A percentile compares a stretch with the other conserved stretches of the same genome.
phyloP scores from a whole-genome alignment of 2,329 filamentous ascomycete species.

The Fonsecaea nubica region DNA sequence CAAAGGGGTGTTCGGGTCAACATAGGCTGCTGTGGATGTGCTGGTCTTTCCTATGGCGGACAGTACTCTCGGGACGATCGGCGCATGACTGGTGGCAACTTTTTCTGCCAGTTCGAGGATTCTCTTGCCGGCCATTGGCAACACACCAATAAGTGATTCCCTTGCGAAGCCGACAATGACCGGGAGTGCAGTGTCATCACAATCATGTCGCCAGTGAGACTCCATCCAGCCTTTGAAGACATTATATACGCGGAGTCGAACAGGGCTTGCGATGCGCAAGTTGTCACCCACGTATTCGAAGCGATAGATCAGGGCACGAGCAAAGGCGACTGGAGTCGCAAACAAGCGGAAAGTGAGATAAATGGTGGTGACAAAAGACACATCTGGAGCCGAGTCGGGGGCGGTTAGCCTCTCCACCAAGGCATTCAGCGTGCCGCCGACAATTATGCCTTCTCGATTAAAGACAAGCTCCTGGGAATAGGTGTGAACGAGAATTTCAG shows the following conservation, averaged over 20 bases:
- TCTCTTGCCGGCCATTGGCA: slow-evolving; percentile 81
- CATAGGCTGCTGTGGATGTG: slow-evolving; percentile 73
- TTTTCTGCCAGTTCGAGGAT: slow-evolving; percentile 79
- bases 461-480: slow-evolving; percentile 89
- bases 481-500: slow-evolving; percentile 91
- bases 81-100: slow-evolving; percentile 73
- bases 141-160: slow-evolving; percentile 68
- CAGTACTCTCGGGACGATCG: slow-evolving; percentile 79
- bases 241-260: slow-evolving; percentile 91
- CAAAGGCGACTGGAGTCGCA: slow-evolving; percentile 78
- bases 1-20: slow-evolving; percentile 73
- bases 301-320: slow-evolving; percentile 82
- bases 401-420: slow-evolving; percentile 93
- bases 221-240: slow-evolving; percentile 97
- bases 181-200: slow-evolving; percentile 76
- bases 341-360: slow-evolving; percentile 96
- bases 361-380: slow-evolving; percentile 90
- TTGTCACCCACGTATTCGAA: slow-evolving; percentile 90
- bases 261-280: slow-evolving; percentile 75
- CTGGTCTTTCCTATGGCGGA: slow-evolving; percentile 89
- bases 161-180: slow-evolving; percentile 82
- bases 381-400: slow-evolving; percentile 89
- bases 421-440: slow-evolving; percentile 86
- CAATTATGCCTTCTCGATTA: slow-evolving; percentile 94
- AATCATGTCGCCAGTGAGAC: slow-evolving; percentile 87